Conservation (phyloP, 2,329 filamentous ascomycete species). For the Colletotrichum falcatum region DNA sequence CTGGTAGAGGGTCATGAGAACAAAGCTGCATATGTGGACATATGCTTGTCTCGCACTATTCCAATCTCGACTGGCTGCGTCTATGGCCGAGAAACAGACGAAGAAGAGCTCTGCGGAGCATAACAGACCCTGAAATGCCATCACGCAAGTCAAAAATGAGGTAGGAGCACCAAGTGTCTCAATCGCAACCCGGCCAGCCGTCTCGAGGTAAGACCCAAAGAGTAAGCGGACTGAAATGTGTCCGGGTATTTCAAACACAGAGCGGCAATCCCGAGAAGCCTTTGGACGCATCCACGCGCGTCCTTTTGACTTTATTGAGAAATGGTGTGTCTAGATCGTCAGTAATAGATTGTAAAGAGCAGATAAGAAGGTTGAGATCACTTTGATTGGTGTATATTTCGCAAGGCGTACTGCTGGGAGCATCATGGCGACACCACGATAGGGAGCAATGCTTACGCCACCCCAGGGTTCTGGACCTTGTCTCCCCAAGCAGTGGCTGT, state of each 20-base stretch:
- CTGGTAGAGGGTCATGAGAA: neutral
- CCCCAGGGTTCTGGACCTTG: neutral
- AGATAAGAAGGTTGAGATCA: neutral
- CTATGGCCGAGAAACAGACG: neutral
- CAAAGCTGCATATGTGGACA: neutral
- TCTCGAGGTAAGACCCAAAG: neutral
- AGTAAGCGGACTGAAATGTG: neutral
- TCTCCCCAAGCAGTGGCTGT: too few species aligned
- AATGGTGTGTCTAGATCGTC: neutral
- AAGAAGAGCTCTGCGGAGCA: neutral
- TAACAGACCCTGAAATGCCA: neutral
- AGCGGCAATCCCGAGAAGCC: neutral
- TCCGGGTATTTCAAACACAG: neutral
- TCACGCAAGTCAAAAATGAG: neutral
- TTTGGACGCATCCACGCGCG: neutral
- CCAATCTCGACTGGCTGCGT: neutral
- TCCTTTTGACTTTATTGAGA: too few species aligned
- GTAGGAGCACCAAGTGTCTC: neutral
- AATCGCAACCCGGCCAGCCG: neutral
- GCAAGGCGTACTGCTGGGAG: neutral
- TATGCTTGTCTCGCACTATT: neutral
- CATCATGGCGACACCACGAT: neutral
- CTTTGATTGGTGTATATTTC: neutral
- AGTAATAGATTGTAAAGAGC: neutral
- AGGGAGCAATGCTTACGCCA: neutral